These are phyloP conservation scores for Schwanniomyces polymorphus DNA, from an alignment of 805 yeast genomes.

Conservation along the genomic window DNA sequence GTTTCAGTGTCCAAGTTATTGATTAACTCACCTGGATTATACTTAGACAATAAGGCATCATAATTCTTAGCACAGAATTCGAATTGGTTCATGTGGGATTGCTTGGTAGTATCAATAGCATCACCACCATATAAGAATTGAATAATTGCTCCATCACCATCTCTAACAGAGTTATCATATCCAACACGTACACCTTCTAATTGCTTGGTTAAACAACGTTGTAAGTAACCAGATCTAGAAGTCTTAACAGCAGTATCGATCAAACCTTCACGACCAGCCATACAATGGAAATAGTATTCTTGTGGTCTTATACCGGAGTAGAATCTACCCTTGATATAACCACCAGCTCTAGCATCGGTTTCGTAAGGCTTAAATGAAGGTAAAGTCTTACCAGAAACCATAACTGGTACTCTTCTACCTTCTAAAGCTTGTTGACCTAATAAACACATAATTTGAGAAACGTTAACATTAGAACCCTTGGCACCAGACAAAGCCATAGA, in stretches of 20 bases:
- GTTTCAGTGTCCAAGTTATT: constrained; percentile 81
- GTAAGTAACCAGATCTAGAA: constrained; percentile 96
- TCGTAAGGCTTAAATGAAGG: constrained; percentile 97
- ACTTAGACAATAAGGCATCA: constrained; percentile 80
- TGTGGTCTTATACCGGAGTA: constrained; percentile 97
- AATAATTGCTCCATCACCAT: constrained; percentile 88
- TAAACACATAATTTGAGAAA: constrained; percentile 98
- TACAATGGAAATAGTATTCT: constrained; percentile 99
- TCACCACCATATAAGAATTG: constrained; percentile 99
- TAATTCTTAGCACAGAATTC: constrained; percentile 90
- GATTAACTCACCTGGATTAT: constrained; percentile 73
- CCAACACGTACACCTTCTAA: constrained; percentile 94
- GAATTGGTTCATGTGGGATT: constrained; percentile 91
- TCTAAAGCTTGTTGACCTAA: constrained; percentile 98
- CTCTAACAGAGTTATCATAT: constrained; percentile 94
- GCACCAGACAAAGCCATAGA: constrained; percentile 99
- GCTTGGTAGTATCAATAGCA: constrained; percentile 89
- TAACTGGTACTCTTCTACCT: constrained; percentile 98
- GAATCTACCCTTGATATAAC: constrained; percentile 94
- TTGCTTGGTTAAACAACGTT: constrained; percentile 97
- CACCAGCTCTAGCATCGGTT: constrained; percentile 98
- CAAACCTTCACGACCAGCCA: constrained; percentile 99
- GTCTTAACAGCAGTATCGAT: constrained; percentile 99
- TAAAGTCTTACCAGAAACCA: constrained; percentile 96
- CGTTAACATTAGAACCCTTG: constrained; percentile 97